These are phyloP conservation scores for Nepenthes alata DNA, from an alignment of 179 eudicot genomes.

Conservation along the genomic window DNA sequence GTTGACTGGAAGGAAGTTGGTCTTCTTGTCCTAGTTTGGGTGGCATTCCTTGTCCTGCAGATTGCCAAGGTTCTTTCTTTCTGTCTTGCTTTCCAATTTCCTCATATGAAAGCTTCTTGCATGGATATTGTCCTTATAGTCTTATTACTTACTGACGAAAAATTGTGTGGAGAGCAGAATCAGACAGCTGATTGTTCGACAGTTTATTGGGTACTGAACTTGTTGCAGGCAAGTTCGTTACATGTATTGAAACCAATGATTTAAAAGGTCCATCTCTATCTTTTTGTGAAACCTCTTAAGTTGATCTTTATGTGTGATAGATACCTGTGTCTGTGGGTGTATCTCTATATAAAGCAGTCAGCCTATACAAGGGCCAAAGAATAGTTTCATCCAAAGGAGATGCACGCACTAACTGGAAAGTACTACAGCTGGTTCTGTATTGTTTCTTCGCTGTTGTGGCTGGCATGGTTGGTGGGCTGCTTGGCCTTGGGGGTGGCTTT, in stretches of 20 bases:
- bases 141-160: constrained; percentile 5
- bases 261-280: background rate
- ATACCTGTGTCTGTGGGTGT: constrained; percentile 69
- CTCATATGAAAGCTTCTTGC: background rate
- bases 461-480: constrained; percentile 78
- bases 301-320: constrained; percentile 15
- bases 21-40: constrained; percentile 71
- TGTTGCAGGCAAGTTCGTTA: constrained; percentile 50
- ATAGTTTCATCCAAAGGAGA: constrained; percentile 60
- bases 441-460: constrained; percentile 51
- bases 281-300: background rate
- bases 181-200: constrained; percentile 44
- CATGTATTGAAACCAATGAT: background rate
- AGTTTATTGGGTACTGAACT: constrained; percentile 61
- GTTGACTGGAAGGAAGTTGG: constrained; percentile 80
- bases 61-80: constrained; percentile 43
- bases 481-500: constrained; percentile 81
- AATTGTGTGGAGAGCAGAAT: constrained; percentile 31
- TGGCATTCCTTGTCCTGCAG: constrained; percentile 66
- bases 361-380: constrained; percentile 61
- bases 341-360: constrained; percentile 50
- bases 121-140: background rate
- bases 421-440: constrained; percentile 46
- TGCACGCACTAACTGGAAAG: constrained; percentile 23
- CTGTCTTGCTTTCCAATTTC: background rate